These are phyloP conservation scores for Hirsutella minnesotensis DNA, from an alignment of 2,329 filamentous ascomycete species.

Conservation along the genomic window DNA sequence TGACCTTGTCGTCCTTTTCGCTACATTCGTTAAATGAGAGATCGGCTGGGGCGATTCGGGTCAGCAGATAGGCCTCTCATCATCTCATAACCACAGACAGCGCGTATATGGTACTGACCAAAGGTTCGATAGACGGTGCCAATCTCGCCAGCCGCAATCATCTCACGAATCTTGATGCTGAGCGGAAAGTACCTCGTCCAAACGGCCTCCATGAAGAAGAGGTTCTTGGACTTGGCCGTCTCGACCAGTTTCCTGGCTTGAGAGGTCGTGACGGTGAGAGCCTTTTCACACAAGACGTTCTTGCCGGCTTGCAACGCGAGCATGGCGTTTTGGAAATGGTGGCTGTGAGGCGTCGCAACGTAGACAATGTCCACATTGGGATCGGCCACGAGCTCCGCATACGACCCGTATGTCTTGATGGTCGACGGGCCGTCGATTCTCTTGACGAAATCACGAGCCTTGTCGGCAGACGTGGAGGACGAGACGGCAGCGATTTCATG, in stretches of 20 bases:
- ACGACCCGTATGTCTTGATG: slow-evolving; percentile 66
- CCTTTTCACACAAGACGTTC: slow-evolving; percentile 83
- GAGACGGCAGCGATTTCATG: slow-evolving; percentile 72
- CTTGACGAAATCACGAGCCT: slow-evolving; percentile 61
- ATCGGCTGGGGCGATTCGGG: slow-evolving; percentile 32
- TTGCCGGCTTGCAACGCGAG: slow-evolving; percentile 76
- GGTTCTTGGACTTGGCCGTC: slow-evolving; percentile 58
- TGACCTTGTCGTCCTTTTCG: slow-evolving; percentile 35
- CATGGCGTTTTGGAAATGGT: slow-evolving; percentile 86
- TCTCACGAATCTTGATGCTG: slow-evolving; percentile 60
- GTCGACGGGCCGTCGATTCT: slow-evolving; percentile 56
- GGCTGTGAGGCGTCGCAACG: slow-evolving; percentile 80
- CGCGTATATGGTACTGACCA: slow-evolving; percentile 24
- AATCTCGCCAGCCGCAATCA: slow-evolving; percentile 42
- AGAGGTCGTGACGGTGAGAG: slow-evolving; percentile 71
- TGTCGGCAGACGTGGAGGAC: slow-evolving; percentile 60
- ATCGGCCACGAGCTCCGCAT: slow-evolving; percentile 70
- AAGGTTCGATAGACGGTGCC: slow-evolving; percentile 50
- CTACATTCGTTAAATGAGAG: slow-evolving; percentile 48
- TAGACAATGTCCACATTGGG: slow-evolving; percentile 76
- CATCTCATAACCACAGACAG: background rate
- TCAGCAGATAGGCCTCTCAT: slow-evolving; percentile 3
- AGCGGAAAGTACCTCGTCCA: slow-evolving; percentile 87
- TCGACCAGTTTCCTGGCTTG: slow-evolving; percentile 64
- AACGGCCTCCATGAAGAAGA: slow-evolving; percentile 77